A percentile compares a stretch with the other conserved stretches of the same genome.
phyloP scores from a whole-genome alignment of 2,329 filamentous ascomycete species.

The Beauveria varroae region DNA sequence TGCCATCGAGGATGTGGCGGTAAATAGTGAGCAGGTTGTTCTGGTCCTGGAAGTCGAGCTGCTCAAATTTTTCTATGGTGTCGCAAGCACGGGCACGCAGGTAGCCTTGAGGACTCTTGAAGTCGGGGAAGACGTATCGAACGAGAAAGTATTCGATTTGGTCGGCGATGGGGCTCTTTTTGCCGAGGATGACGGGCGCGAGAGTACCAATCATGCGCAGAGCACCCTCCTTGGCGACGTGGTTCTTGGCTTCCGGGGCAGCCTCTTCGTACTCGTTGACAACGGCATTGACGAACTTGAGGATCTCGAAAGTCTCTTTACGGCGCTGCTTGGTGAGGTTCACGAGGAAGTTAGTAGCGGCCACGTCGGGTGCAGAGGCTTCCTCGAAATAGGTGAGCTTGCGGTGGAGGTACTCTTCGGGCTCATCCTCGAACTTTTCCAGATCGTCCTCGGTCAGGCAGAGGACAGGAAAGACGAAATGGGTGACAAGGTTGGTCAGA shows the following conservation, averaged over 20 bases:
- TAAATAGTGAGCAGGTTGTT: constrained; percentile 96
- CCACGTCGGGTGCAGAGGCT: constrained; percentile 87
- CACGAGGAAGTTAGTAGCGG: constrained; percentile 93
- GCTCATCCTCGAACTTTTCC: constrained; percentile 88
- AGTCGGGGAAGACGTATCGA: constrained; percentile 96
- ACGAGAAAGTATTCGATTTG: constrained; percentile 99
- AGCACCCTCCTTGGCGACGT: constrained; percentile 92
- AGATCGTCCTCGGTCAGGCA: constrained; percentile 89
- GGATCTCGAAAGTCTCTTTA: constrained; percentile 91
- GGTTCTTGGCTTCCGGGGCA: constrained; percentile 82
- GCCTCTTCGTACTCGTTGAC: constrained; percentile 87
- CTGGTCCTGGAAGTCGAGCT: constrained; percentile 91
- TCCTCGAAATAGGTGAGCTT: constrained; percentile 98
- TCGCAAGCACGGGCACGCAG: constrained; percentile 92
- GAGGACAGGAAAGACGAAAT: constrained; percentile 91
- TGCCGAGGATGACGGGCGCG: constrained; percentile 87
- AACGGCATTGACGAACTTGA: constrained; percentile 90
- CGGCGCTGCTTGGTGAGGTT: constrained; percentile 88
- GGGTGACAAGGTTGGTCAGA: constrained; percentile 84
- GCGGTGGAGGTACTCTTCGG: constrained; percentile 91
- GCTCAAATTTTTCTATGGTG: constrained; percentile 95
- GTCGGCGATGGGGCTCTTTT: constrained; percentile 96
- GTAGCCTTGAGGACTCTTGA: constrained; percentile 85
- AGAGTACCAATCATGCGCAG: constrained; percentile 95
- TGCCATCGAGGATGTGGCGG: constrained; percentile 90